A percentile compares a stretch with the other conserved stretches of the same genome.
Conservation (phyloP, 768 basidiomycete species). For the Mycena filopes region DNA sequence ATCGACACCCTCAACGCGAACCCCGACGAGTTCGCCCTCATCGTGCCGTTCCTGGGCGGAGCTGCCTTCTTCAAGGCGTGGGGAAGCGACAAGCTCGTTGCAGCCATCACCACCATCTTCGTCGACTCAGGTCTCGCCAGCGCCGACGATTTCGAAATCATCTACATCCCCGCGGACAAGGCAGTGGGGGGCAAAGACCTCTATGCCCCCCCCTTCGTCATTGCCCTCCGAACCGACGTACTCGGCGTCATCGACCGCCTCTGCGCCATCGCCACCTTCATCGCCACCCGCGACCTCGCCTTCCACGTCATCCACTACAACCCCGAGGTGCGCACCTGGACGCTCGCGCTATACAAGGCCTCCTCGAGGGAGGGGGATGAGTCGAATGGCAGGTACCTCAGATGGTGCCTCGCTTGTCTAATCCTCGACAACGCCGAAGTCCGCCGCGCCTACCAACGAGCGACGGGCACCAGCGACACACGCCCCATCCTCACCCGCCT, state of each 20-base stretch:
- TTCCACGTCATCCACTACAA: neutral
- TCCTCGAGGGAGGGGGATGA: neutral
- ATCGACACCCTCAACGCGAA: neutral
- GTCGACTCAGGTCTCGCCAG: neutral
- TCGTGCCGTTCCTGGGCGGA: neutral
- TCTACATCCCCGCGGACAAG: neutral
- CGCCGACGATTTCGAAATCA: neutral
- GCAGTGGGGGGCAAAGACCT: too few species aligned
- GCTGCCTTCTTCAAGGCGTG: neutral
- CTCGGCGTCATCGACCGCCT: neutral
- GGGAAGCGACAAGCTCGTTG: neutral
- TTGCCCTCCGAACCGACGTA: neutral
- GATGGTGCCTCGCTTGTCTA: neutral
- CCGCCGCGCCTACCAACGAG: neutral
- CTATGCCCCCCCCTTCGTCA: neutral
- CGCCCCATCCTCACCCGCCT: neutral
- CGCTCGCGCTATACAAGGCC: neutral
- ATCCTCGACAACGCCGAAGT: neutral
- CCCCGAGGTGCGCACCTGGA: constrained; percentile 6
- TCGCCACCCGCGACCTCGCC: neutral
- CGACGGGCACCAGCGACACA: neutral
- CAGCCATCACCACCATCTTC: neutral
- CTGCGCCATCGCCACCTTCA: neutral
- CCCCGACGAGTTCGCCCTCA: neutral
- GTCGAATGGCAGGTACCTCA: neutral